These are phyloP conservation scores for Daldinia bambusicola DNA, from an alignment of 495 filamentous ascomycete species.

Conservation along the genomic window DNA sequence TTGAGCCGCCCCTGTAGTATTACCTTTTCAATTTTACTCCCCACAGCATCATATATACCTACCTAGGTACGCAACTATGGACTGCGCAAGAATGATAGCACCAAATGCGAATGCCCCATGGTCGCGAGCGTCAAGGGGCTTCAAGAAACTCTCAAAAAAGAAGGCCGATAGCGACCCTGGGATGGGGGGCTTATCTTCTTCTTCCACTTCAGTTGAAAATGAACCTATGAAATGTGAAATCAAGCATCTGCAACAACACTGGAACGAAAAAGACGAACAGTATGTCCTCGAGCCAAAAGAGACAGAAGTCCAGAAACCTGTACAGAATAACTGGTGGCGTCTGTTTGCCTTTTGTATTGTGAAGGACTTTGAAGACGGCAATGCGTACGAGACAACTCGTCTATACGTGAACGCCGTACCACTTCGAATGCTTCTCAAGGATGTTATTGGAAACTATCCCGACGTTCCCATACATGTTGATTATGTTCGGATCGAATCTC, in stretches of 20 bases:
- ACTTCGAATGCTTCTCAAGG: slow-evolving; percentile 47
- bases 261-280: slow-evolving; percentile 44
- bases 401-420: slow-evolving; percentile 50
- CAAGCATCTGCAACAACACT: slow-evolving; percentile 51
- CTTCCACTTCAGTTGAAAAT: slow-evolving; percentile 24
- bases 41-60: background rate
- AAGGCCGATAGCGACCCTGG: background rate
- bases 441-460: slow-evolving; percentile 49
- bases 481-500: slow-evolving; percentile 47
- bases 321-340: slow-evolving; percentile 53
- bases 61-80: background rate
- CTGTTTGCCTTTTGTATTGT: slow-evolving; percentile 52
- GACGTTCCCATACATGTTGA: slow-evolving; percentile 47
- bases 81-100: background rate
- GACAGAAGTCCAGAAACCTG: slow-evolving; percentile 42
- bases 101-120: slow-evolving; percentile 8
- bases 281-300: slow-evolving; percentile 47
- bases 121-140: background rate
- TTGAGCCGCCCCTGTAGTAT: background rate
- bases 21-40: background rate
- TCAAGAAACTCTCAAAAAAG: background rate
- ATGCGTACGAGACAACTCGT: slow-evolving; percentile 36
- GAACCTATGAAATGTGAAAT: slow-evolving; percentile 53
- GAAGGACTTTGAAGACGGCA: slow-evolving; percentile 39
- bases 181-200: background rate